Percentiles rank a stretch among this genome's conserved stretches.
Evolutionary conservation across 164 flowering plant species (phyloP).

Genomic region (Tinospora cordifolia): DNA sequence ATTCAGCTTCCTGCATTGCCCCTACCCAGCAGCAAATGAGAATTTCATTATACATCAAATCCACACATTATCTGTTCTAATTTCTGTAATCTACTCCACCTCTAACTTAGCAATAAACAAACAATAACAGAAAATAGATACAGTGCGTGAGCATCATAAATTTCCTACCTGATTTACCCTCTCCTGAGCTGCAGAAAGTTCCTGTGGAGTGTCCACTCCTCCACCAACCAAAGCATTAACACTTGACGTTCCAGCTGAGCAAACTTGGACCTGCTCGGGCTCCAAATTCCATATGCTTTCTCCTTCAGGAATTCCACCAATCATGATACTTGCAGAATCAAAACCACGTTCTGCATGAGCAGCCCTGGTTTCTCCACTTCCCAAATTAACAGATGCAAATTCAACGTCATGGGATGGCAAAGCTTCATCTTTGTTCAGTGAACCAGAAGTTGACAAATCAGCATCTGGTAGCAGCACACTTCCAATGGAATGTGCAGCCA

Average conservation of each 20-base stretch:
- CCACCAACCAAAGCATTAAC: slow-evolving; percentile 16
- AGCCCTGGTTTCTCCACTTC: background rate
- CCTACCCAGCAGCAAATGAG: slow-evolving; percentile 93
- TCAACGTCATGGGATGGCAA: slow-evolving; percentile 5
- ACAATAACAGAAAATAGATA: slow-evolving; percentile 2
- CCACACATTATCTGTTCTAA: slow-evolving; percentile 17
- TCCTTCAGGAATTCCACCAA: slow-evolving; percentile 6
- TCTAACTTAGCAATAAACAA: background rate
- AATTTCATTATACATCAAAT: slow-evolving; percentile 54
- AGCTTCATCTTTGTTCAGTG: background rate
- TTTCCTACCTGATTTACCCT: slow-evolving; percentile 55
- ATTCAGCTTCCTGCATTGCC: slow-evolving; percentile 85
- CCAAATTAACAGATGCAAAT: slow-evolving; percentile 9
- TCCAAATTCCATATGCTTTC: slow-evolving; percentile 7
- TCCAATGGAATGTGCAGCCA: slow-evolving; percentile 19
- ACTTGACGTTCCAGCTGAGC: slow-evolving; percentile 10
- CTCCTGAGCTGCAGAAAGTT: background rate
- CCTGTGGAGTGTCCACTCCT: slow-evolving; percentile 10
- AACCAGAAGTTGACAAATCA: slow-evolving; percentile 11
- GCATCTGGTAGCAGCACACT: slow-evolving; percentile 19
- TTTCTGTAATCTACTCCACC: slow-evolving; percentile 1
- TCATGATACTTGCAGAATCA: slow-evolving; percentile 3
- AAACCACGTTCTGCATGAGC: slow-evolving; percentile 9
- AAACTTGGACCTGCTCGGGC: slow-evolving; percentile 14
- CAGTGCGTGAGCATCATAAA: slow-evolving; percentile 43